Evolutionary conservation across 2,329 filamentous ascomycete genomes (phyloP).

Genomic region (Exophiala mesophila): DNA sequence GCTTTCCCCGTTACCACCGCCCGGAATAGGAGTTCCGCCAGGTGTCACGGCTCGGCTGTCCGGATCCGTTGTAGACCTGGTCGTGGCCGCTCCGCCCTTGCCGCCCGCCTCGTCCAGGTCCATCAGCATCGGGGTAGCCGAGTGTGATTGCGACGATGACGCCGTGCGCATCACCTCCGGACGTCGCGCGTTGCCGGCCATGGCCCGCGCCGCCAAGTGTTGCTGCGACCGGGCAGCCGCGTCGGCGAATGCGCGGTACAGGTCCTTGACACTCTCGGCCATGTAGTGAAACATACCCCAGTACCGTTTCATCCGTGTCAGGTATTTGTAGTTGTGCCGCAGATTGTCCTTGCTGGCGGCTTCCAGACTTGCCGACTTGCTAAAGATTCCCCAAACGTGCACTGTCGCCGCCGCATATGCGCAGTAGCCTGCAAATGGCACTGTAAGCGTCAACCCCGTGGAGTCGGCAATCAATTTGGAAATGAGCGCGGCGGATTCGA

Average conservation of each 20-base stretch:
- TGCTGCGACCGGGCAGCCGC: conserved; percentile 44
- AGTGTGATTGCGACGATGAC: too few species aligned
- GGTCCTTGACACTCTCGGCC: conserved; percentile 83
- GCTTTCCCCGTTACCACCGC: conserved; percentile 22
- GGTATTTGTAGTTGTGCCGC: conserved; percentile 79
- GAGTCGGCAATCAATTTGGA: conserved; percentile 78
- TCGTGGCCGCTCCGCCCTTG: background rate
- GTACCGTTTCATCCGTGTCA: conserved; percentile 92
- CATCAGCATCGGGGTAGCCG: conserved; percentile 16
- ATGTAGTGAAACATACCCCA: conserved; percentile 99
- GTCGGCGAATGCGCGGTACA: conserved; percentile 81
- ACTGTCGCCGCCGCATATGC: conserved; percentile 90
- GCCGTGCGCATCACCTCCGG: too few species aligned
- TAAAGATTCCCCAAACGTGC: conserved; percentile 90
- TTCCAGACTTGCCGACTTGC: conserved; percentile 71
- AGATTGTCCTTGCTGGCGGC: conserved; percentile 76
- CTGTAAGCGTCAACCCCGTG: conserved; percentile 73
- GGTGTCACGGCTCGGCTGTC: conserved; percentile 17
- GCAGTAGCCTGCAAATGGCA: conserved; percentile 91
- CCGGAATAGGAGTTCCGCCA: conserved; percentile 5
- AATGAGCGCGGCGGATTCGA: conserved; percentile 80
- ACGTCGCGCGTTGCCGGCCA: background rate
- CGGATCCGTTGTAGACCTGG: conserved; percentile 9
- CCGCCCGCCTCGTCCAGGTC: background rate
- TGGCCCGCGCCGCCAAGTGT: conserved; percentile 4